Percentiles rank a stretch among this genome's conserved stretches.
Conservation (phyloP, 1,284 basidiomycete species). For the Naganishia sp. region DNA sequence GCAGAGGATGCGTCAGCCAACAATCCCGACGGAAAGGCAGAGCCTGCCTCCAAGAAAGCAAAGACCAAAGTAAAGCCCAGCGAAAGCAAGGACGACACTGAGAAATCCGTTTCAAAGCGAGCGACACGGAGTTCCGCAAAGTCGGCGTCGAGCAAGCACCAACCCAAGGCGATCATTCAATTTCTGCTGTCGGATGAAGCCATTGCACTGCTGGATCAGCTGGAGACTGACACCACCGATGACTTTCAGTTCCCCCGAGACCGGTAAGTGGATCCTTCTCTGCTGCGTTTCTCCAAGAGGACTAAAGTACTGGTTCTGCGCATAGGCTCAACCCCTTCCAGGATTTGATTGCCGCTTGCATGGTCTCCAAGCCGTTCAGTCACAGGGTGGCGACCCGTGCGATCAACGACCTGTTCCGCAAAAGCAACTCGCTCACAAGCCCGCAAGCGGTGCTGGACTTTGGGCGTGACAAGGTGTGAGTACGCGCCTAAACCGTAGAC, state of each 20-base stretch:
- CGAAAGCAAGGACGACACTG: background rate
- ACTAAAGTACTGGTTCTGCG: background rate
- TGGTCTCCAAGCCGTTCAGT: conserved; percentile 25
- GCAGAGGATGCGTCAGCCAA: background rate
- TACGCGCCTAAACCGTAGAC: background rate
- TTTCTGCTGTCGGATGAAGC: conserved; percentile 16
- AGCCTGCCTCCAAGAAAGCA: conserved; percentile 3
- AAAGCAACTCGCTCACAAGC: background rate
- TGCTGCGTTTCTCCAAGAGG: background rate
- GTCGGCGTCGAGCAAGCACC: background rate
- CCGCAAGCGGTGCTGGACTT: conserved; percentile 14
- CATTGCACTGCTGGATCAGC: conserved; percentile 5
- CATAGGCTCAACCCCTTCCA: conserved; percentile 23
- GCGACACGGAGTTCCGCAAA: background rate
- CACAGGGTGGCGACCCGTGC: conserved; percentile 15
- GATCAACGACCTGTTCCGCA: conserved; percentile 15
- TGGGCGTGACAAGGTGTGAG: conserved; percentile 20
- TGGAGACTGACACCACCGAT: background rate
- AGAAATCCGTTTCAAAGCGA: background rate
- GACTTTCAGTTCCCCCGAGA: conserved; percentile 15
- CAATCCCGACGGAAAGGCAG: background rate
- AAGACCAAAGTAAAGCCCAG: background rate
- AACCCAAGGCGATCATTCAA: conserved; percentile 9
- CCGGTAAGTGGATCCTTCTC: background rate
- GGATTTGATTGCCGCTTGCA: conserved; percentile 18